Evolutionary conservation across 169 alveolate species (phyloP), one percentile per base, ranked within the genome.

Genomic region (Babesia ovata): DNA sequence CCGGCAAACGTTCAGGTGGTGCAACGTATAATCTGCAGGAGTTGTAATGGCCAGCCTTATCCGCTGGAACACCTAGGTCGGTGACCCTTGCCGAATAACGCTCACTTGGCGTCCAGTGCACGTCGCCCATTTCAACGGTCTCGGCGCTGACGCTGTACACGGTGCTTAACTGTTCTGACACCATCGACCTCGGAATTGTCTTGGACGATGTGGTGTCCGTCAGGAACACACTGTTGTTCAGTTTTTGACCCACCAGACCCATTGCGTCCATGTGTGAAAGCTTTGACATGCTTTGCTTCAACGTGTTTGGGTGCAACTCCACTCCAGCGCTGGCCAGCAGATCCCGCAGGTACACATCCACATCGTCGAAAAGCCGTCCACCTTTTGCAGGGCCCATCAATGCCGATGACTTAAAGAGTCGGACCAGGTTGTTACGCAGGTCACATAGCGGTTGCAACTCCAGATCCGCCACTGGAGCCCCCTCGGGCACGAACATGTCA

Each of bases 1-100:
- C 61, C 14, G 84, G 88, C 42, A 81, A 17, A 24, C 60, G 61
- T 14, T 71, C 79, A 2, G 84, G 84, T n/a, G 88, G 88, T 29
- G 70, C 78, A n/a, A 73, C 70, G n/a, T 36, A 57, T 19, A 81
- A 57, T 9, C 36, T 42, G 29, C 75, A 26, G 50, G 44, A 36
- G 19, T 26, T 17, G 66, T 53, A 81, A 39, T 81, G 57, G 6
- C 45, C 65, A 17, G 26, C 39, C 22, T 73, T 58, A 12, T 81
- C 79, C 36, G 13, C 70, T 14, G 52, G 8, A 24, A 78, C 69
- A n/a, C 82, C 82, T 39, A 78, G 75, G 22, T 69, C 67, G 54
- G 17, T 59, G 4, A 57, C 82, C 28, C 75, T 53, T 13, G 49
- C 12, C 24, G n/a, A 4, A 24, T 45, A 60, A 13, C 21, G 17